Evolutionary conservation across 805 yeast genomes (phyloP).

Genomic region (Saccharomycopsis lassenensis): DNA sequence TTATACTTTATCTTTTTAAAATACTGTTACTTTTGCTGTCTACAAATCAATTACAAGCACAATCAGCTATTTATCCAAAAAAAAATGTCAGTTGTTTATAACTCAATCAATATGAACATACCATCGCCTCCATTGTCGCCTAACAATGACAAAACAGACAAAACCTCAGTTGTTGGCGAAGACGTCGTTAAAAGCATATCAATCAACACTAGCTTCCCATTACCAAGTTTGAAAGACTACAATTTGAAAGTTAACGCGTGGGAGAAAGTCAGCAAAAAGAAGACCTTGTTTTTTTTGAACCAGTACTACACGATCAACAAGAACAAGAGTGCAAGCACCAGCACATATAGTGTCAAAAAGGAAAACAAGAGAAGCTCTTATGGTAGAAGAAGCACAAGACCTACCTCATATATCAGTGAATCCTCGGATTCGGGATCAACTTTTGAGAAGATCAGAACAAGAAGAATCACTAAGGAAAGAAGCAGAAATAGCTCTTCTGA

Average conservation of each 20-base stretch:
- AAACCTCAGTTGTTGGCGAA: too few species aligned
- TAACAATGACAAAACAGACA: too few species aligned
- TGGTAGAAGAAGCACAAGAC: slow-evolving; percentile 15
- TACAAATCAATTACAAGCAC: too few species aligned
- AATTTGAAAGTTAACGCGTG: slow-evolving; percentile 43
- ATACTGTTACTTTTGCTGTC: too few species aligned
- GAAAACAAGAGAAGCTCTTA: slow-evolving; percentile 17
- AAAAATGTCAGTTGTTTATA: too few species aligned
- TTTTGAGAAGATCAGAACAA: slow-evolving; percentile 40
- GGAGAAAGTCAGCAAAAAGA: slow-evolving; percentile 30
- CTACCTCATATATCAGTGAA: slow-evolving; percentile 6
- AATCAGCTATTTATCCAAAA: slow-evolving; percentile 5
- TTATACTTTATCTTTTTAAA: too few species aligned
- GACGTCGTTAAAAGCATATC: too few species aligned
- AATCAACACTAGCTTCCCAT: slow-evolving; percentile 30
- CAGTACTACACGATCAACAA: slow-evolving; percentile 30
- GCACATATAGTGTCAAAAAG: slow-evolving; percentile 22
- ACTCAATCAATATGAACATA: too few species aligned
- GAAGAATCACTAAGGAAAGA: slow-evolving; percentile 35
- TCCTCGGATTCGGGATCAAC: slow-evolving; percentile 13
- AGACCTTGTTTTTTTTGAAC: slow-evolving; percentile 41
- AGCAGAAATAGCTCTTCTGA: too few species aligned
- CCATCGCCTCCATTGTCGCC: too few species aligned
- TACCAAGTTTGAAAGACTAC: slow-evolving; percentile 36
- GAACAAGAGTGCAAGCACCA: slow-evolving; percentile 1